Conservation (phyloP, 495 filamentous ascomycete genomes). For the Friedmanniomyces simplex region DNA sequence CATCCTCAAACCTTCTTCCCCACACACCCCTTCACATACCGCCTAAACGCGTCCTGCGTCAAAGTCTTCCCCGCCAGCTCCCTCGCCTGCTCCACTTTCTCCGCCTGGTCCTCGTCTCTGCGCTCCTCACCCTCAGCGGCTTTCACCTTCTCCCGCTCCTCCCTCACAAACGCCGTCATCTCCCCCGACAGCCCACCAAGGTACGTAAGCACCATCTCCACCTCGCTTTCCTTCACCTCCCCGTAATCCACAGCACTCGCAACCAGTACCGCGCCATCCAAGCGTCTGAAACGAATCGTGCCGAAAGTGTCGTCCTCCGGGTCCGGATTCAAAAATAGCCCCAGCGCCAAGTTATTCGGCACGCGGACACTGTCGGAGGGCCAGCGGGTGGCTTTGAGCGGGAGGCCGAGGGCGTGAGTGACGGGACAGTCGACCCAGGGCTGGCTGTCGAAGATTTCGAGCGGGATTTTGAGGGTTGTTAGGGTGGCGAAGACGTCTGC, state of each 20-base stretch:
- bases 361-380: neutral
- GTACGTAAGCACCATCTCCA: neutral
- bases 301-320: neutral
- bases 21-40: neutral
- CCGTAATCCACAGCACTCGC: neutral
- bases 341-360: neutral
- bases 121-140: neutral
- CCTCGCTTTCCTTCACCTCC: neutral
- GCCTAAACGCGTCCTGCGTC: neutral
- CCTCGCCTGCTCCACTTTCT: neutral
- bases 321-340: neutral
- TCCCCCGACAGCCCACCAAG: neutral
- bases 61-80: neutral
- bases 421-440: neutral
- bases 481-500: neutral
- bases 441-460: neutral
- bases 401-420: neutral
- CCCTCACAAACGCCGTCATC: neutral
- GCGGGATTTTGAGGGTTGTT: neutral
- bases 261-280: neutral
- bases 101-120: neutral
- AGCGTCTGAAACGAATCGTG: neutral
- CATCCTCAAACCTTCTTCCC: neutral
- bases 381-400: conserved; percentile 1
- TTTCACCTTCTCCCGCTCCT: neutral